Evolutionary conservation across 805 yeast species (phyloP).

Genomic region (Dipodascopsis uninucleata): DNA sequence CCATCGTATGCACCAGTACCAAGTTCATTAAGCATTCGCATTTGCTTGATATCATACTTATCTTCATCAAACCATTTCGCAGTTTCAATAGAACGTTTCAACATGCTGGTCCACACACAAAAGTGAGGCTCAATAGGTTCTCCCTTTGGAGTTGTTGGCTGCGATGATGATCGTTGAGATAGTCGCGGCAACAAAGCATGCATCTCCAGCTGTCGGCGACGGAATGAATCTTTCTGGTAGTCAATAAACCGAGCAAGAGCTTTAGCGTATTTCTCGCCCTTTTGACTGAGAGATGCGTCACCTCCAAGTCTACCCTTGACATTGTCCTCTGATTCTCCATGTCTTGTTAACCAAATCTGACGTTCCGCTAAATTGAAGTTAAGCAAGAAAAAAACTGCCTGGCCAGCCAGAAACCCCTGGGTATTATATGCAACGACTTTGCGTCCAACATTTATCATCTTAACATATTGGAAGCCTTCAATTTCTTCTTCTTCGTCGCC

Average conservation of each 20-base stretch:
- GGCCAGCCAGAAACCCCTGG: slow-evolving; percentile 84
- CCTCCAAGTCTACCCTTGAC: slow-evolving; percentile 88
- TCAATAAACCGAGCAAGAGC: slow-evolving; percentile 74
- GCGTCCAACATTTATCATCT: slow-evolving; percentile 94
- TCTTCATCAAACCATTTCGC: slow-evolving; percentile 72
- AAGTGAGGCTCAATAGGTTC: slow-evolving; percentile 66
- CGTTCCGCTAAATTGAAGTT: slow-evolving; percentile 85
- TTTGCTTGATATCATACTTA: slow-evolving; percentile 71
- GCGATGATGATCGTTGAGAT: slow-evolving; percentile 36
- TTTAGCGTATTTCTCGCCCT: slow-evolving; percentile 72
- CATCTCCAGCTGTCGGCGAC: slow-evolving; percentile 55
- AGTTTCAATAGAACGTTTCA: slow-evolving; percentile 72
- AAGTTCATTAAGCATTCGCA: slow-evolving; percentile 89
- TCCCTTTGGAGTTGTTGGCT: slow-evolving; percentile 30
- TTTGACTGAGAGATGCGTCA: slow-evolving; percentile 70
- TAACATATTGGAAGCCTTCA: slow-evolving; percentile 73
- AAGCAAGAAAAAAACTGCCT: slow-evolving; percentile 82
- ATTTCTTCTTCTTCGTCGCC: slow-evolving; percentile 68
- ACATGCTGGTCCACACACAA: slow-evolving; percentile 91
- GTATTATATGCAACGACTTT: slow-evolving; percentile 90
- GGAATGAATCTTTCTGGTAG: slow-evolving; percentile 64
- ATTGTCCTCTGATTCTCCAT: slow-evolving; percentile 88
- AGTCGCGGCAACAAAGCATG: slow-evolving; percentile 47
- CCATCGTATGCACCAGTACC: slow-evolving; percentile 94
- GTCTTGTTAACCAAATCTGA: slow-evolving; percentile 92